Percentiles rank a stretch among this genome's conserved stretches.
These are phyloP conservation scores for Calonectria pauciramosa DNA, from an alignment of 2,329 filamentous ascomycete species.

Conservation along the genomic window DNA sequence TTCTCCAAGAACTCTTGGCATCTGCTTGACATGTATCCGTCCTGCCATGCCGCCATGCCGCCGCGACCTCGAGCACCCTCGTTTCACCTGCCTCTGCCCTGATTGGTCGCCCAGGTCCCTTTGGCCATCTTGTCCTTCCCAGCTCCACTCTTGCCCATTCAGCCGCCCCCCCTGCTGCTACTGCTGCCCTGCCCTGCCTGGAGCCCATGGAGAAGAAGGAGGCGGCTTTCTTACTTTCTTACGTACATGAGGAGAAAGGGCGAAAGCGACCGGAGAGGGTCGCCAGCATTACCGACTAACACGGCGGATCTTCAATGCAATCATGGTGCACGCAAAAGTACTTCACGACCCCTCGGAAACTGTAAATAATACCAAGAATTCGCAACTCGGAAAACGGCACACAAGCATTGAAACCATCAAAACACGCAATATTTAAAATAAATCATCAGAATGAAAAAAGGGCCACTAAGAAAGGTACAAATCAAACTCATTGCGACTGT, in stretches of 20 bases:
- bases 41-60: too few relatives aligned
- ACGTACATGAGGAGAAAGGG: not conserved
- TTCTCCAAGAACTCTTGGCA: not conserved
- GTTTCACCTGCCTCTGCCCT: not conserved
- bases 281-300: not conserved
- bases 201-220: not conserved
- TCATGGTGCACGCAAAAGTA: not conserved
- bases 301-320: conserved; percentile 4
- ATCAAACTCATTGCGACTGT: not conserved
- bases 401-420: not conserved
- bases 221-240: not conserved
- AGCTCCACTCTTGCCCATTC: not conserved
- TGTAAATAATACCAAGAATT: not conserved
- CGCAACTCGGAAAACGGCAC: not conserved
- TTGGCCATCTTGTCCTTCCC: not conserved
- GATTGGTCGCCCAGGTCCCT: not conserved
- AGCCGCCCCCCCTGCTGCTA: not conserved
- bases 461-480: not conserved
- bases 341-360: not conserved
- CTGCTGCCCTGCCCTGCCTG: too few relatives aligned
- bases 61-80: not conserved
- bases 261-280: not conserved
- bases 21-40: not conserved
- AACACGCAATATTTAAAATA: not conserved
- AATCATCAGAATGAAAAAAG: not conserved